A percentile compares a stretch with the other conserved stretches of the same genome.
Conservation (phyloP, 768 basidiomycete genomes). For the Boletus edulis region DNA sequence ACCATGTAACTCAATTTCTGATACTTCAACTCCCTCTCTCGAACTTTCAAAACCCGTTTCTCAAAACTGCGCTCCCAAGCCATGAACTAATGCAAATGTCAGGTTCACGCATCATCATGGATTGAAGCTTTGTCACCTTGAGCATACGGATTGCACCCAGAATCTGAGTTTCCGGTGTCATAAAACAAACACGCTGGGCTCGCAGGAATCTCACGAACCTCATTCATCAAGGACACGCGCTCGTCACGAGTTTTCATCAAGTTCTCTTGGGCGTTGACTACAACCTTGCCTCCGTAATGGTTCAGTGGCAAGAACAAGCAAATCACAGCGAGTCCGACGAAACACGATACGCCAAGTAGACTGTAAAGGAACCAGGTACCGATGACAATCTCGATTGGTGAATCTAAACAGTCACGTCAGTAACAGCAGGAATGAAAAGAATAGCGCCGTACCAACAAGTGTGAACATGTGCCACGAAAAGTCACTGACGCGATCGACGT, state of each 20-base stretch:
- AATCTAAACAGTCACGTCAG: constrained; percentile 42
- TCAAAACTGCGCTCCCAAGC: constrained; percentile 94
- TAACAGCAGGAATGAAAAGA: neutral
- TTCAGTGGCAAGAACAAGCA: constrained; percentile 75
- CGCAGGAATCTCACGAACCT: constrained; percentile 36
- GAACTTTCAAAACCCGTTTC: constrained; percentile 62
- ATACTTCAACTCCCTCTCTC: constrained; percentile 79
- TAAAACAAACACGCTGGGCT: neutral
- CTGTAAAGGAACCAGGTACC: constrained; percentile 75
- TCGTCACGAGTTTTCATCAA: constrained; percentile 92
- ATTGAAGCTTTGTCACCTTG: constrained; percentile 41
- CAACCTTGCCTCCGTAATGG: constrained; percentile 78
- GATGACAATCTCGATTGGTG: constrained; percentile 74
- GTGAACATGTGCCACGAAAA: constrained; percentile 78
- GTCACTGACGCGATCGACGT: constrained; percentile 87
- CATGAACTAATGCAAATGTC: constrained; percentile 64
- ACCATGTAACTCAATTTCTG: constrained; percentile 86
- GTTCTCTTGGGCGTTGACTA: constrained; percentile 76
- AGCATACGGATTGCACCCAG: constrained; percentile 90
- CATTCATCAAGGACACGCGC: constrained; percentile 89
- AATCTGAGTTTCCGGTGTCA: constrained; percentile 40
- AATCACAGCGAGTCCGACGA: constrained; percentile 75
- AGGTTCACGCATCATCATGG: neutral
- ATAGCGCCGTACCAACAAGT: constrained; percentile 53
- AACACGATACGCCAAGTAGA: constrained; percentile 74